These are phyloP conservation scores for Blastocladiella emersonii DNA, from an alignment of 371 early-diverging fungal species.

Conservation along the genomic window DNA sequence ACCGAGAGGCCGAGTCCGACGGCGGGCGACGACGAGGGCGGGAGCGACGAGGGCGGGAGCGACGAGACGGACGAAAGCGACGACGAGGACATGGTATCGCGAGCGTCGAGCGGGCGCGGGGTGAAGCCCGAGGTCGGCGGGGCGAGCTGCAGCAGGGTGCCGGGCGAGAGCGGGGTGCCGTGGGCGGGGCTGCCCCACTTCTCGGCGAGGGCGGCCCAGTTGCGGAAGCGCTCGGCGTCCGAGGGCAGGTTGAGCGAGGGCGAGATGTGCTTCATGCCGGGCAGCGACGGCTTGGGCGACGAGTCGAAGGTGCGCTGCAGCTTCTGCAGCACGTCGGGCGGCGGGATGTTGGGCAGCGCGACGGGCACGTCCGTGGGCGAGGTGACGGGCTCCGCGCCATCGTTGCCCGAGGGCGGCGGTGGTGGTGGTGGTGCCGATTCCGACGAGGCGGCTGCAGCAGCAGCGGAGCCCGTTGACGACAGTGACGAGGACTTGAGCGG, in stretches of 20 bases:
- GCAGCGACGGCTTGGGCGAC: not conserved
- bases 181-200: not conserved
- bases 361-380: not conserved
- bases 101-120: too few relatives aligned
- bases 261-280: slow-evolving; percentile 1
- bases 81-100: too few relatives aligned
- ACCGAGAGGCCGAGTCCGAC: too few relatives aligned
- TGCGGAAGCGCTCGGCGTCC: not conserved
- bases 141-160: not conserved
- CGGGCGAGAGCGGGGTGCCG: not conserved
- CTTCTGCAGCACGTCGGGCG: not conserved
- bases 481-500: too few relatives aligned
- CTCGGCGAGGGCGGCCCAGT: not conserved
- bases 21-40: too few relatives aligned
- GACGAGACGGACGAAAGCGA: too few relatives aligned
- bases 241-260: not conserved
- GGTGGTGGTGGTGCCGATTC: too few relatives aligned
- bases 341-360: not conserved
- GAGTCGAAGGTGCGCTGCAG: not conserved
- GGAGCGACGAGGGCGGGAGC: too few relatives aligned
- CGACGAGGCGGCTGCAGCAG: not conserved
- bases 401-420: too few relatives aligned
- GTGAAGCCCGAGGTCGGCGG: too few relatives aligned
- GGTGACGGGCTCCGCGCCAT: too few relatives aligned
- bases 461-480: too few relatives aligned